phyloP scores from a whole-genome alignment of 2,329 filamentous ascomycete genomes.

The Didymella pinodella region DNA sequence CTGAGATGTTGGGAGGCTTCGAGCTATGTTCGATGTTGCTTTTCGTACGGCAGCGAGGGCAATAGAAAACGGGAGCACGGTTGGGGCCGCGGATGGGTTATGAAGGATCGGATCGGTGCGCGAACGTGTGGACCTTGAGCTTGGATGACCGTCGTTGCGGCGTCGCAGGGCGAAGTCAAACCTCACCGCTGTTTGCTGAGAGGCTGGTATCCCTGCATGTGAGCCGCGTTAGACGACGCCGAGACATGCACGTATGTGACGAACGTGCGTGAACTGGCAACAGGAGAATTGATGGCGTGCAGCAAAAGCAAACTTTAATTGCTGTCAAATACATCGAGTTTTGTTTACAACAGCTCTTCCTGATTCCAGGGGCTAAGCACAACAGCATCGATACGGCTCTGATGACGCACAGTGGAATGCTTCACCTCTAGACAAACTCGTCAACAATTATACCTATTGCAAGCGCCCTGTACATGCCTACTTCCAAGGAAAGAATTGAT shows the following conservation, averaged over 20 bases:
- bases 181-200: constrained; percentile 27
- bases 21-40: background rate
- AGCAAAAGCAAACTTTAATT: background rate
- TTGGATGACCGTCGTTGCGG: constrained; percentile 18
- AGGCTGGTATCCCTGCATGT: constrained; percentile 29
- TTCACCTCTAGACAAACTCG: no score
- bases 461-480: no score
- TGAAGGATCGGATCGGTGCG: constrained; percentile 25
- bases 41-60: background rate
- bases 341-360: no score
- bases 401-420: no score
- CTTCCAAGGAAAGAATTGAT: constrained; percentile 6
- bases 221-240: constrained; percentile 11
- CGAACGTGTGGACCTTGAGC: constrained; percentile 40
- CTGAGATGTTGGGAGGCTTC: background rate
- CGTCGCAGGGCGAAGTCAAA: constrained; percentile 27
- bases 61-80: constrained; percentile 26
- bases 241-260: constrained; percentile 27
- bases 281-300: constrained; percentile 2
- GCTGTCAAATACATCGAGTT: background rate
- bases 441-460: no score
- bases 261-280: constrained; percentile 32
- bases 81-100: constrained; percentile 23
- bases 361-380: no score
- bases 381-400: no score